phyloP scores from a whole-genome alignment of 2,329 filamentous ascomycete species.

The Coleophoma cylindrospora region DNA sequence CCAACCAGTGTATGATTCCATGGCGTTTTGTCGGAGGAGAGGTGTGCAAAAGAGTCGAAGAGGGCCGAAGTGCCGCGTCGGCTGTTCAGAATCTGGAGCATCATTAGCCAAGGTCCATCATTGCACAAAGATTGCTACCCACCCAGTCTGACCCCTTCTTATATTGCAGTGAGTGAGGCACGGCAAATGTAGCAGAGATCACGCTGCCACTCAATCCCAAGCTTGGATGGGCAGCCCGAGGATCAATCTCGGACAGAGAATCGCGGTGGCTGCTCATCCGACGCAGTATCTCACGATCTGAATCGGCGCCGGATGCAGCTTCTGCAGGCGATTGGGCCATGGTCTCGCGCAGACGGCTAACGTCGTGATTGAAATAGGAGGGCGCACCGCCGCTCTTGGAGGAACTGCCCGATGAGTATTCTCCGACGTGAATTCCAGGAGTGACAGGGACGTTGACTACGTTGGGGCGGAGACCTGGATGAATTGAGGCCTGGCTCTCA shows the following conservation, averaged over 20 bases:
- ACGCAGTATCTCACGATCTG: slow-evolving; percentile 36
- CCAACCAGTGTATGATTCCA: slow-evolving; percentile 93
- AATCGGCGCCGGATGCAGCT: slow-evolving; percentile 27
- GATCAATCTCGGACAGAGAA: slow-evolving; percentile 47
- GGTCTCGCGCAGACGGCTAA: slow-evolving; percentile 8
- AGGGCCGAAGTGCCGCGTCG: slow-evolving; percentile 86
- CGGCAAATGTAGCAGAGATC: slow-evolving; percentile 61
- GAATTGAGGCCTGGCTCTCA: slow-evolving; percentile 13
- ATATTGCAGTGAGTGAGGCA: slow-evolving; percentile 55
- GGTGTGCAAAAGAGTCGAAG: slow-evolving; percentile 84
- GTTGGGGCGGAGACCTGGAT: slow-evolving; percentile 21
- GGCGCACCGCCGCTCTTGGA: slow-evolving; percentile 2
- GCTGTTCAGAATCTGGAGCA: slow-evolving; percentile 60
- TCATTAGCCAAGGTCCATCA: slow-evolving; percentile 5
- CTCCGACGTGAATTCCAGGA: slow-evolving; percentile 18
- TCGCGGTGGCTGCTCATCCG: slow-evolving; percentile 36
- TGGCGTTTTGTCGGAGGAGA: slow-evolving; percentile 75
- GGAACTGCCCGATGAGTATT: slow-evolving; percentile 9
- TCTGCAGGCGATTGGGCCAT: slow-evolving; percentile 22
- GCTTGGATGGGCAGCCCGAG: slow-evolving; percentile 49
- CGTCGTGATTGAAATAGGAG: slow-evolving; percentile 20
- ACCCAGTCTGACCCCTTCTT: slow-evolving; percentile 58
- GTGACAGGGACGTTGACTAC: slow-evolving; percentile 24
- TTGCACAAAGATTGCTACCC: slow-evolving; percentile 23
- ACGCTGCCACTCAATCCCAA: slow-evolving; percentile 58